These are phyloP conservation scores for Bonia amplexicaulis DNA, from an alignment of 176 grass and related monocot genomes.

Conservation along the genomic window DNA sequence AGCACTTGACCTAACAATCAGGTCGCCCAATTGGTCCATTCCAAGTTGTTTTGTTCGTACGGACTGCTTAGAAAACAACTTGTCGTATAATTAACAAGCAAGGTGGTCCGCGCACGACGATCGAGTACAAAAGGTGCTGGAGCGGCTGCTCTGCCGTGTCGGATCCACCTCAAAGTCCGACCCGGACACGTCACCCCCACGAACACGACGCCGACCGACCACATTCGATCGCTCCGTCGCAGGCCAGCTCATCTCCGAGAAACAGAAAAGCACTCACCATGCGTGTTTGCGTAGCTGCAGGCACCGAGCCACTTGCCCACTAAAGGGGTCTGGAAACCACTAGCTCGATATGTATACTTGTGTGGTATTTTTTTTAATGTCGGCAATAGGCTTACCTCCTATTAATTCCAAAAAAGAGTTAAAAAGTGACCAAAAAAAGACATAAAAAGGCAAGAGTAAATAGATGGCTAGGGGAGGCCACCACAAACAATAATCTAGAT, in stretches of 20 bases:
- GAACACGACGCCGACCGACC: neutral
- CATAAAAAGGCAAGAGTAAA: no score
- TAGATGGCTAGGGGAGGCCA: no score
- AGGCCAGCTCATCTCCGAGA: neutral
- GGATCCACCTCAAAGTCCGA: slow-evolving; percentile 31
- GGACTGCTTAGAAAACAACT: neutral
- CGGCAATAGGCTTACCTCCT: no score
- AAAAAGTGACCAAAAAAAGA: no score
- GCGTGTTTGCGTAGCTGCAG: neutral
- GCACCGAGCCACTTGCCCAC: no score
- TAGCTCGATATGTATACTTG: no score
- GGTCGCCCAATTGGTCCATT: neutral
- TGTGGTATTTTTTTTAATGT: no score
- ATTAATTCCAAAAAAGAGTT: no score
- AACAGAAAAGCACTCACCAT: neutral
- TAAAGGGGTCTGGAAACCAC: no score
- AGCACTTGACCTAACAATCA: slow-evolving; percentile 46
- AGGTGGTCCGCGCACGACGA: no score
- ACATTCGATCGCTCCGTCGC: neutral
- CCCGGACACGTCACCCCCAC: slow-evolving; percentile 22
- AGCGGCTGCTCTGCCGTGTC: slow-evolving; percentile 3
- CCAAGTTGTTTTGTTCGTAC: neutral
- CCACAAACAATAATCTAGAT: no score
- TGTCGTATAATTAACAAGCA: neutral
- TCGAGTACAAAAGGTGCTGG: neutral